Conservation (phyloP, 208 protist species). For the Herpetomonas tarakana region DNA sequence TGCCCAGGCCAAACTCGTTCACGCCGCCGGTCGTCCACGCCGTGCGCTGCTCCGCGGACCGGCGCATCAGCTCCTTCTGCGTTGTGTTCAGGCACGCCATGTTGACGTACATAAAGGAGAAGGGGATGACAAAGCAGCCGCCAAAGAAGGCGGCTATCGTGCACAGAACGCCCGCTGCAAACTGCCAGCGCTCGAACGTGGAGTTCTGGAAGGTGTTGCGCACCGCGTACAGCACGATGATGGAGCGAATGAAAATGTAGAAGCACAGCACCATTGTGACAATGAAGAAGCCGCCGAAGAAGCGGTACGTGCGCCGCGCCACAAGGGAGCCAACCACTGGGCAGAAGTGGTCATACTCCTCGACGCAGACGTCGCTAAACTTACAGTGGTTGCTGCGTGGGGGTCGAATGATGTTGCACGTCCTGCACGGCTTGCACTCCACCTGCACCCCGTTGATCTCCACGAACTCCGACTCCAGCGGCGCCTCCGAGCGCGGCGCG, state of each 20-base stretch:
- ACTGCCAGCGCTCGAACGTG: slow-evolving; percentile 14
- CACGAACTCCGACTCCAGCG: slow-evolving; percentile 12
- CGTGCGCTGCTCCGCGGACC: too few species aligned
- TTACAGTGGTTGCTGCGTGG: slow-evolving; percentile 78
- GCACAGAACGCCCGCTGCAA: slow-evolving; percentile 22
- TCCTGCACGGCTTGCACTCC: slow-evolving; percentile 69
- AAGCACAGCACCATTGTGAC: slow-evolving; percentile 29
- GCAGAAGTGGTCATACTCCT: slow-evolving; percentile 89
- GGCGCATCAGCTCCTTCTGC: slow-evolving; percentile 36
- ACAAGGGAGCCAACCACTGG: slow-evolving; percentile 74
- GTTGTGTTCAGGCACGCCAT: slow-evolving; percentile 43
- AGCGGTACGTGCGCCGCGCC: slow-evolving; percentile 76
- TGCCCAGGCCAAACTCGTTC: too few species aligned
- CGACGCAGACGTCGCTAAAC: slow-evolving; percentile 80
- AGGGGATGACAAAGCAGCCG: slow-evolving; percentile 28
- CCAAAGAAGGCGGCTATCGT: slow-evolving; percentile 12
- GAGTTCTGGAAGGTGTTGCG: slow-evolving; percentile 13
- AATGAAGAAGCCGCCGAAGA: slow-evolving; percentile 78
- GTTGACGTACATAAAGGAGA: slow-evolving; percentile 36
- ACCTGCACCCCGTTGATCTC: slow-evolving; percentile 36
- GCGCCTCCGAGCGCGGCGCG: slow-evolving; percentile 18
- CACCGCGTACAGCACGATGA: slow-evolving; percentile 21
- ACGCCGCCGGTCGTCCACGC: too few species aligned
- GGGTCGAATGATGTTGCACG: slow-evolving; percentile 74
- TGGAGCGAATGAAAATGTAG: slow-evolving; percentile 43